Conservation (phyloP, 768 basidiomycete genomes). For the Suillus placidus region DNA sequence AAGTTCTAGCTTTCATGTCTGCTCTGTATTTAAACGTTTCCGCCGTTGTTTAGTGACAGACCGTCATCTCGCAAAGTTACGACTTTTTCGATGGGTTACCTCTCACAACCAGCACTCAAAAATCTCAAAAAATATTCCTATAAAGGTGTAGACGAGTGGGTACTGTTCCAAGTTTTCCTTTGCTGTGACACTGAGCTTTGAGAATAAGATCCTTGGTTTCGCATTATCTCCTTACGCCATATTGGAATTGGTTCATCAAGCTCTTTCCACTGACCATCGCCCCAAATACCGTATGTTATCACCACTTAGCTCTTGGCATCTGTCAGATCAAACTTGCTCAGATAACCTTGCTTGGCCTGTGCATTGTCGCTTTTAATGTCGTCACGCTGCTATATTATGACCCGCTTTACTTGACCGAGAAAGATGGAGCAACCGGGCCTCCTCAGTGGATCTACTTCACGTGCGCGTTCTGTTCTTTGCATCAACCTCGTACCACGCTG, state of each 20-base stretch:
- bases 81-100: slow-evolving; percentile 54
- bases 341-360: slow-evolving; percentile 89
- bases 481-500: slow-evolving; percentile 4
- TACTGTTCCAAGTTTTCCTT: slow-evolving; percentile 13
- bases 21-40: neutral
- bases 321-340: slow-evolving; percentile 34
- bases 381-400: slow-evolving; percentile 83
- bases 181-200: slow-evolving; percentile 10
- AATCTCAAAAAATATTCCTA: slow-evolving; percentile 81
- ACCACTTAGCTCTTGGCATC: neutral
- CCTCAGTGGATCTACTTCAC: slow-evolving; percentile 93
- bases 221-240: slow-evolving; percentile 76
- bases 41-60: neutral
- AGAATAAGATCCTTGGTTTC: slow-evolving; percentile 65
- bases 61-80: neutral
- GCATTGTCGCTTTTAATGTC: slow-evolving; percentile 83
- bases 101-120: slow-evolving; percentile 66
- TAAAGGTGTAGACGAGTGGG: slow-evolving; percentile 80
- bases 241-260: slow-evolving; percentile 91
- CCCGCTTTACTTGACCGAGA: slow-evolving; percentile 70
- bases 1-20: slow-evolving; percentile 6
- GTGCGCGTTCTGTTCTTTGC: slow-evolving; percentile 44
- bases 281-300: slow-evolving; percentile 77
- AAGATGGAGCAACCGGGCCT: slow-evolving; percentile 59
- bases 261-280: slow-evolving; percentile 85